phyloP scores from a whole-genome alignment of 306 rosid genomes.

The Nissolia schottii region DNA sequence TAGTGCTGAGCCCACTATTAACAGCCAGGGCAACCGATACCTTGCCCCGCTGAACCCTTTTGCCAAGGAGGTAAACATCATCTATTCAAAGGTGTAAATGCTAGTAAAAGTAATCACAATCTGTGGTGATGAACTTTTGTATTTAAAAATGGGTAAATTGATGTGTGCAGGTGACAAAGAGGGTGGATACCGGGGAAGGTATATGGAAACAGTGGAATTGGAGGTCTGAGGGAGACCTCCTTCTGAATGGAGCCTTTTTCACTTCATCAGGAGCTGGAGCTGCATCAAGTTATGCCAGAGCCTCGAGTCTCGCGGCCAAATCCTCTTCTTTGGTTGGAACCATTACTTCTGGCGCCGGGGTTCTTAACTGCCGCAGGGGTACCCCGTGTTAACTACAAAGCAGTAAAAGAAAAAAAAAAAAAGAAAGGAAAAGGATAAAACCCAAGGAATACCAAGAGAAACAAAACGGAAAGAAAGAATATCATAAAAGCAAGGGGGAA shows the following conservation, averaged over 20 bases:
- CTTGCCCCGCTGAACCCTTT: constrained; percentile 53
- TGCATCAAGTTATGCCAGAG: constrained; percentile 86
- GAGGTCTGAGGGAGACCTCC: constrained; percentile 95
- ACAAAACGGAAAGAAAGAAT: not conserved
- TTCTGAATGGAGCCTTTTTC: constrained; percentile 95
- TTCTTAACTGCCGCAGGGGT: constrained; percentile 64
- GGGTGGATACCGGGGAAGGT: constrained; percentile 42
- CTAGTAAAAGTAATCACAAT: not conserved
- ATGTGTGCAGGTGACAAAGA: constrained; percentile 76
- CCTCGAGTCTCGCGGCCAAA: constrained; percentile 96
- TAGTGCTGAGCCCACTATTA: constrained; percentile 61
- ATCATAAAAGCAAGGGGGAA: constrained; percentile 28
- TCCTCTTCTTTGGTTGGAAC: constrained; percentile 78
- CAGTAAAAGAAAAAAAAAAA: not conserved
- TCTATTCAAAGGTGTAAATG: not conserved
- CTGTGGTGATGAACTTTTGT: not conserved
- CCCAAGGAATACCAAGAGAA: not conserved
- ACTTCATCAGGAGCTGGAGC: constrained; percentile 84
- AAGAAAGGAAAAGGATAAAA: not conserved
- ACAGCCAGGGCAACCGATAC: constrained; percentile 83
- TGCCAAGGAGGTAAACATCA: constrained; percentile 52
- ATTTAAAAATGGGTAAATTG: not conserved
- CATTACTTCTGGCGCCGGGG: constrained; percentile 75
- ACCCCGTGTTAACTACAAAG: constrained; percentile 48
- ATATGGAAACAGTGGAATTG: constrained; percentile 86